Base-by-base conservation (phyloP, 139 green algal genomes). In the Coelastrella sp. region DNA sequence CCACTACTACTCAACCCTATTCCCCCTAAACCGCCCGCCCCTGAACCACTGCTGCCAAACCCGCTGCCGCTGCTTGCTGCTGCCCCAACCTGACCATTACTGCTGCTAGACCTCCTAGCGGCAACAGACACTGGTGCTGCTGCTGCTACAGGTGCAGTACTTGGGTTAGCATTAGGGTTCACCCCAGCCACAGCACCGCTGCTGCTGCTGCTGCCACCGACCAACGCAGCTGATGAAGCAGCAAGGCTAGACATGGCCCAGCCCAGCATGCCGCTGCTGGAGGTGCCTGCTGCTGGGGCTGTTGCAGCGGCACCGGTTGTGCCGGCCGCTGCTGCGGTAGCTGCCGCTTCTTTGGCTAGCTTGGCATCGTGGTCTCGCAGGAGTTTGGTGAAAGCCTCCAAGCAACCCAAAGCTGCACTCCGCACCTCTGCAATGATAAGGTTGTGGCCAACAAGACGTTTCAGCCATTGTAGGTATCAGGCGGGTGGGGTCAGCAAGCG, bases 301-400 rank as follows among this genome's bases (percentile, higher is more conserved):
- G 85, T n/a, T 54, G 85, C n/a, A 19, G 66, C 23, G 32, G 16
- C 47, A 68, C 64, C 84, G 56, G 13, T 22, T 59, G n/a, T 80
- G 74, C 73, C 85, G 0, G 84, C 68, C 23, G 86, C 86, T 60
- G 76, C 86, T 32, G 85, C 85, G 4, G 85, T 74, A 54, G 74
- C 85, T 54, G 86, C 76, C n/a, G n/a, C n/a, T 54, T 73, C 76
- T 10, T 65, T 23, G 3, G 22, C 13, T 7, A 93, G 90, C 85
- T 93, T 90, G 17, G 83, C 89, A 54, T 89, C 88, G 13, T 88
- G 78, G 56, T 93, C 91, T 68, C 81, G 78, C 80, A 95, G 90
- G 60, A 93, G 10, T 71, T 90, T 90, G 19, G 84, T 64, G 66
- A 97, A 97, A 0, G 86, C 91, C 14, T 96, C 92, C n/a, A 96